phyloP scores from a whole-genome alignment of 2,329 filamentous ascomycete species.

The Thermothelomyces thermophilus region DNA sequence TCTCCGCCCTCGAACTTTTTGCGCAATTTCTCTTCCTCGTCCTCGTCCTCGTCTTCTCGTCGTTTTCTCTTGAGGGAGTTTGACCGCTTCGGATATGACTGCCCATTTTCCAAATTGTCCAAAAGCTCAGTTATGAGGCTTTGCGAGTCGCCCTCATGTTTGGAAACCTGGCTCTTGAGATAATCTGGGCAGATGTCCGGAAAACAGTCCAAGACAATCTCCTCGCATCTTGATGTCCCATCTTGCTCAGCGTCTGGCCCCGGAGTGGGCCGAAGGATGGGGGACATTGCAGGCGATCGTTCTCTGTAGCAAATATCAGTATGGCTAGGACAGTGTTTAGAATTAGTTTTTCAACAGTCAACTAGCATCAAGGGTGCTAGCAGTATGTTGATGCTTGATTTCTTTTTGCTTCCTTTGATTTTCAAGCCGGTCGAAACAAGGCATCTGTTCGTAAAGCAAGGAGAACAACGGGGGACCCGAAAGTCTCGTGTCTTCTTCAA shows the following conservation, averaged over 20 bases:
- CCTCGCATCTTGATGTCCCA: slow-evolving; percentile 24
- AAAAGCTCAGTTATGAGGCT: slow-evolving; percentile 35
- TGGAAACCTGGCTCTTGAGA: slow-evolving; percentile 27
- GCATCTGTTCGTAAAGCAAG: no score
- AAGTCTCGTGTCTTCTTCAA: no score
- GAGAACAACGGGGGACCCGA: no score
- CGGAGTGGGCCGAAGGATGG: not conserved
- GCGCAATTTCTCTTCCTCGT: slow-evolving; percentile 9
- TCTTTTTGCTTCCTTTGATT: no score
- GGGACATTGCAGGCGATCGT: not conserved
- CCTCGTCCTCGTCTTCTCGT: slow-evolving; percentile 15
- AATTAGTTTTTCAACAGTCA: not conserved
- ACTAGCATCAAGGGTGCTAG: no score
- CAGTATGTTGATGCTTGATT: no score
- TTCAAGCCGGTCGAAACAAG: no score
- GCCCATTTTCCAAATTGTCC: slow-evolving; percentile 34
- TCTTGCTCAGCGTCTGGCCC: not conserved
- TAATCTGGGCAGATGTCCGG: slow-evolving; percentile 40
- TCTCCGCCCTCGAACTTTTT: slow-evolving; percentile 1
- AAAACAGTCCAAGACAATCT: slow-evolving; percentile 33
- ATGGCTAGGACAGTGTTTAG: not conserved
- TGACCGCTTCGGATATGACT: slow-evolving; percentile 32
- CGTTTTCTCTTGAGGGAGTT: slow-evolving; percentile 37
- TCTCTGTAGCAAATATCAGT: slow-evolving; percentile 6
- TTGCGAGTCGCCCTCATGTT: slow-evolving; percentile 28